Evolutionary conservation across 768 basidiomycete species (phyloP).

Genomic region (Lactifluus hygrophoroides): DNA sequence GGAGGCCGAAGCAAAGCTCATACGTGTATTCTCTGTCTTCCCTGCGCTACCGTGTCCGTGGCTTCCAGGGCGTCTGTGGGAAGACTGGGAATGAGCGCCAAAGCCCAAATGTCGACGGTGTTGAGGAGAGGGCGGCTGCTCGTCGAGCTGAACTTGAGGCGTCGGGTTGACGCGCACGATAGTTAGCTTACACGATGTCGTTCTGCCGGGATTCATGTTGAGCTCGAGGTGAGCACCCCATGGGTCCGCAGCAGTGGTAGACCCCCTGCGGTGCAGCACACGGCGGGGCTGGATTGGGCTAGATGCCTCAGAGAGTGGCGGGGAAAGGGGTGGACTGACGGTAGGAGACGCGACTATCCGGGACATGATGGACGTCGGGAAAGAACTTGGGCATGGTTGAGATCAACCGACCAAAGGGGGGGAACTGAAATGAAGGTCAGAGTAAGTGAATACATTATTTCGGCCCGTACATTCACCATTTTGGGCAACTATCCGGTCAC

Average conservation of each 20-base stretch:
- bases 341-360: background rate
- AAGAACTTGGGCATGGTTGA: conserved; percentile 1
- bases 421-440: background rate
- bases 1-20: conserved; percentile 61
- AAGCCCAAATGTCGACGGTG: conserved; percentile 23
- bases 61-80: conserved; percentile 26
- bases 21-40: conserved; percentile 28
- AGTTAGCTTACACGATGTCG: conserved; percentile 56
- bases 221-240: conserved; percentile 46
- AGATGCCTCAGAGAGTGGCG: conserved; percentile 8
- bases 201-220: conserved; percentile 45
- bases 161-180: conserved; percentile 55
- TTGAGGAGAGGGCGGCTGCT: conserved; percentile 31
- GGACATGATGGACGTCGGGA: conserved; percentile 19
- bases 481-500: background rate
- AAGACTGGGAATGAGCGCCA: conserved; percentile 22
- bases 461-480: background rate
- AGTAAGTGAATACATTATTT: background rate
- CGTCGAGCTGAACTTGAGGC: conserved; percentile 26
- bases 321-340: conserved; percentile 9
- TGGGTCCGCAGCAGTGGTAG: conserved; percentile 60
- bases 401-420: too few relatives aligned
- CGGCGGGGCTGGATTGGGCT: conserved; percentile 23
- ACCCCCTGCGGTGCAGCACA: conserved; percentile 56
- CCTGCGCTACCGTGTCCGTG: conserved; percentile 25